These are phyloP conservation scores for Coccomyxa subellipsoidea DNA, from an alignment of 163 green algal genomes.

Conservation along the genomic window DNA sequence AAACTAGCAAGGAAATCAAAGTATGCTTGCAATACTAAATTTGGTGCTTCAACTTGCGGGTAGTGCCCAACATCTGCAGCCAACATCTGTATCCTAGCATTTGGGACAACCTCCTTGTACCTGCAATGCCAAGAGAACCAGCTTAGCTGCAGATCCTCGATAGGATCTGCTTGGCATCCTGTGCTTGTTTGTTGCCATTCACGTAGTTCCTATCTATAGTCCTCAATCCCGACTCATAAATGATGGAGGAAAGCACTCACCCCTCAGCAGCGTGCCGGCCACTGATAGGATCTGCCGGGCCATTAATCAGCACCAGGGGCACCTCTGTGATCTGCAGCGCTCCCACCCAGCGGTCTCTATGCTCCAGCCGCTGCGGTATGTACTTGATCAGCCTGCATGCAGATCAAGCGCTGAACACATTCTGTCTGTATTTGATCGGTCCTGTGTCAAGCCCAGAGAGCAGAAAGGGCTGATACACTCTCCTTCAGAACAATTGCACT, in stretches of 20 bases:
- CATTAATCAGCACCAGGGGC: slow-evolving; percentile 19
- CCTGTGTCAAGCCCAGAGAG: not conserved
- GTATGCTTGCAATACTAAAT: slow-evolving; percentile 14
- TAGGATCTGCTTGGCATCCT: not conserved
- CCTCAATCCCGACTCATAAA: not conserved
- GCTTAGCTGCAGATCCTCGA: not conserved
- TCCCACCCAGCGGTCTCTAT: slow-evolving; percentile 17
- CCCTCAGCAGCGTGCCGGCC: slow-evolving; percentile 17
- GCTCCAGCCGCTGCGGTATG: slow-evolving; percentile 6
- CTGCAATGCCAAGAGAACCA: not conserved
- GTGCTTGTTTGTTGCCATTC: not conserved
- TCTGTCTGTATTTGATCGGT: no score
- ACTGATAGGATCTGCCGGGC: slow-evolving; percentile 23
- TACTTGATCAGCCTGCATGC: slow-evolving; percentile 12
- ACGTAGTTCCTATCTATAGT: not conserved
- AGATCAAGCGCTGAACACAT: not conserved
- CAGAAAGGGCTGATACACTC: not conserved
- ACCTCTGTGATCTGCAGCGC: slow-evolving; percentile 1
- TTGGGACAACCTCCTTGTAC: not conserved
- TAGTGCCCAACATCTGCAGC: slow-evolving; percentile 18
- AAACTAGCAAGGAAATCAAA: slow-evolving; percentile 5
- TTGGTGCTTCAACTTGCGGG: slow-evolving; percentile 19
- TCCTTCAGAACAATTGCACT: not conserved
- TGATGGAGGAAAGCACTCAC: not conserved
- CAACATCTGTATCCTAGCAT: slow-evolving; percentile 10